Evolutionary conservation across 805 yeast genomes (phyloP).

Genomic region (Spathaspora boniae): DNA sequence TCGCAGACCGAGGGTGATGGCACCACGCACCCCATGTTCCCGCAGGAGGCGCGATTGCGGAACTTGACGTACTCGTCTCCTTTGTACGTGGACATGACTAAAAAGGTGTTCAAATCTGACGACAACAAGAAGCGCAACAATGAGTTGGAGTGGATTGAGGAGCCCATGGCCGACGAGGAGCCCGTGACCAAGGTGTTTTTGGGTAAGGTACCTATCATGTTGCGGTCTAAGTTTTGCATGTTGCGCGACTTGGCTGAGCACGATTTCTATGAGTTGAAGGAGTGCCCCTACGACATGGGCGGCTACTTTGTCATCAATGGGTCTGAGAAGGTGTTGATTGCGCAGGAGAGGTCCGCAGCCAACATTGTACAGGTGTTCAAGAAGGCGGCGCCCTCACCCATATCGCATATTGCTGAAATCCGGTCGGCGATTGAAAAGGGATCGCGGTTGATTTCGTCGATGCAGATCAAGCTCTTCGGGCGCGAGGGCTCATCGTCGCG

Average conservation of each 20-base stretch:
- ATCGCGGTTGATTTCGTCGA: conserved; percentile 85
- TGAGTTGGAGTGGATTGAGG: conserved; percentile 54
- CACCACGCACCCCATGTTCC: conserved; percentile 97
- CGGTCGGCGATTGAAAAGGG: conserved; percentile 97
- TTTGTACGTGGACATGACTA: conserved; percentile 91
- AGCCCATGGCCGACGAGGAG: conserved; percentile 50
- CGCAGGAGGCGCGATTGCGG: conserved; percentile 96
- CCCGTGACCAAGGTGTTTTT: conserved; percentile 72
- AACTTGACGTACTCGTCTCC: conserved; percentile 96
- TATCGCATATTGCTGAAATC: conserved; percentile 93
- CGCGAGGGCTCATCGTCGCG: conserved; percentile 69
- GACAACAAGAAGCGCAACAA: conserved; percentile 55
- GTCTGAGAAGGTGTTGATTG: conserved; percentile 95
- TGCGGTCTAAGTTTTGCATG: conserved; percentile 93
- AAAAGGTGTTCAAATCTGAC: conserved; percentile 78
- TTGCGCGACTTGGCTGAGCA: conserved; percentile 85
- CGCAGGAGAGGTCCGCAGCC: conserved; percentile 98
- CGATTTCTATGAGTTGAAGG: conserved; percentile 92
- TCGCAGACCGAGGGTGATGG: conserved; percentile 99
- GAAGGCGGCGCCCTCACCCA: conserved; percentile 95
- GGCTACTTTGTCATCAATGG: conserved; percentile 98
- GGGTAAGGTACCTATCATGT: conserved; percentile 98
- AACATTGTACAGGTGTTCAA: conserved; percentile 98
- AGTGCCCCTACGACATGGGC: conserved; percentile 99
- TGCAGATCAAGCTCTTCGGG: conserved; percentile 90